Conservation (phyloP, 1,284 basidiomycete species). For the Moesziomyces sp. region DNA sequence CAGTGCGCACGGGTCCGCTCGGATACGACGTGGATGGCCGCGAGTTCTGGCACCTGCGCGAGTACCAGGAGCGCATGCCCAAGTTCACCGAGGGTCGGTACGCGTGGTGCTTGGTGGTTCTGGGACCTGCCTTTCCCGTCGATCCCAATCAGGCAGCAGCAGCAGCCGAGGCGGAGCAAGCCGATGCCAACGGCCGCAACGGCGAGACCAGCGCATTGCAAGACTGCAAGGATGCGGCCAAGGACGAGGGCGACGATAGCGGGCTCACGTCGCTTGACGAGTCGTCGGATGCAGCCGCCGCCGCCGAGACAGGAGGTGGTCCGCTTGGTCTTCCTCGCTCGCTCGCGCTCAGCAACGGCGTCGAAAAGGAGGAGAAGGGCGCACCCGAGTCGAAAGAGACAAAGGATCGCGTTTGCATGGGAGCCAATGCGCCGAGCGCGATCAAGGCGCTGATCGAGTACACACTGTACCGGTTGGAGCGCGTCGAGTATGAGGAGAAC, state of each 20-base stretch:
- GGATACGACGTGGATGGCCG: conserved; percentile 51
- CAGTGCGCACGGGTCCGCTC: conserved; percentile 46
- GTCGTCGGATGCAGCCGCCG: conserved; percentile 6
- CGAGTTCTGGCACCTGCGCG: conserved; percentile 56
- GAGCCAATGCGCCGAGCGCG: conserved; percentile 33
- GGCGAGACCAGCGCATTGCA: conserved; percentile 1
- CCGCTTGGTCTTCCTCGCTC: conserved; percentile 19
- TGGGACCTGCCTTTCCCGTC: conserved; percentile 27
- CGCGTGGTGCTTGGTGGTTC: conserved; percentile 52
- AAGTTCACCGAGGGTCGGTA: conserved; percentile 43
- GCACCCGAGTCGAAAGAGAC: not conserved
- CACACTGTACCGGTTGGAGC: conserved; percentile 29
- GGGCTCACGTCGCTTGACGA: conserved; percentile 32
- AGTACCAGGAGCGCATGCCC: conserved; percentile 55
- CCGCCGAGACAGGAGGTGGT: not conserved
- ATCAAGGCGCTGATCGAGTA: conserved; percentile 40
- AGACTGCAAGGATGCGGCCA: conserved; percentile 1
- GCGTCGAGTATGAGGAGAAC: conserved; percentile 45
- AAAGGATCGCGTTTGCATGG: conserved; percentile 38
- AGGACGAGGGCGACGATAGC: conserved; percentile 27
- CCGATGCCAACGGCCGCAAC: not conserved
- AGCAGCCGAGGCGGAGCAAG: conserved; percentile 7
- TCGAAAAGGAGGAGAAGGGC: not conserved
- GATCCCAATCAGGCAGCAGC: conserved; percentile 12
- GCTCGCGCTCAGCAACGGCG: not conserved